These are phyloP conservation scores for Pisolithus microcarpus DNA, from an alignment of 768 basidiomycete genomes.

Conservation along the genomic window DNA sequence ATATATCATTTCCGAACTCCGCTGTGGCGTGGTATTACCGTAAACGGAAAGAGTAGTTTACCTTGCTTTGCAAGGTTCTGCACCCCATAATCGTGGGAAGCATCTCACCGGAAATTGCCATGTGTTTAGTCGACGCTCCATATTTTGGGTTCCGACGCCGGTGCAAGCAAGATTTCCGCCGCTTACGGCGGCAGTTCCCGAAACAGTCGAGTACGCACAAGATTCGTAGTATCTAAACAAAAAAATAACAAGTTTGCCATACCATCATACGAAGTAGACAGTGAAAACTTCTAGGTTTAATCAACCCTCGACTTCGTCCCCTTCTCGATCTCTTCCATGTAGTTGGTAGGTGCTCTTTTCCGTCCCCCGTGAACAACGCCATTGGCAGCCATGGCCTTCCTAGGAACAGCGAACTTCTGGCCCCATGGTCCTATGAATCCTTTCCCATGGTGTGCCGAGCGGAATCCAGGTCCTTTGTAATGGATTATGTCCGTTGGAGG, in stretches of 20 bases:
- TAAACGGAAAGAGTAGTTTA: background rate
- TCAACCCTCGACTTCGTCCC: conserved; percentile 76
- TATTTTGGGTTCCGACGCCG: too few species aligned
- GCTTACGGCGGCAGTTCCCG: too few species aligned
- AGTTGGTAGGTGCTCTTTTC: conserved; percentile 29
- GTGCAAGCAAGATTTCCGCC: too few species aligned
- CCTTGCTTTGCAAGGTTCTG: too few species aligned
- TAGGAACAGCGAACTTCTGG: conserved; percentile 27
- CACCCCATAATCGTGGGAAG: too few species aligned
- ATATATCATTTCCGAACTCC: conserved; percentile 23
- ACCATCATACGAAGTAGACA: background rate
- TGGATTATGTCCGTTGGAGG: conserved; percentile 73
- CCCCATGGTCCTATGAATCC: conserved; percentile 45
- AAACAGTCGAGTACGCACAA: background rate
- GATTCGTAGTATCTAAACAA: background rate
- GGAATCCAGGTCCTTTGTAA: conserved; percentile 85
- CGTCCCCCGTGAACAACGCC: conserved; percentile 25
- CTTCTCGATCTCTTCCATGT: conserved; percentile 72
- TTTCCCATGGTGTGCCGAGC: conserved; percentile 69
- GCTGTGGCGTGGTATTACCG: conserved; percentile 11
- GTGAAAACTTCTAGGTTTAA: conserved; percentile 23
- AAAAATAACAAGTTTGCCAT: background rate
- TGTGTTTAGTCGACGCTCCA: too few species aligned
- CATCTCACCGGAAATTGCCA: too few species aligned
- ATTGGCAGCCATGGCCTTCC: conserved; percentile 34